Evolutionary conservation across 768 basidiomycete genomes (phyloP).

Genomic region (Pleurotus eryngii): DNA sequence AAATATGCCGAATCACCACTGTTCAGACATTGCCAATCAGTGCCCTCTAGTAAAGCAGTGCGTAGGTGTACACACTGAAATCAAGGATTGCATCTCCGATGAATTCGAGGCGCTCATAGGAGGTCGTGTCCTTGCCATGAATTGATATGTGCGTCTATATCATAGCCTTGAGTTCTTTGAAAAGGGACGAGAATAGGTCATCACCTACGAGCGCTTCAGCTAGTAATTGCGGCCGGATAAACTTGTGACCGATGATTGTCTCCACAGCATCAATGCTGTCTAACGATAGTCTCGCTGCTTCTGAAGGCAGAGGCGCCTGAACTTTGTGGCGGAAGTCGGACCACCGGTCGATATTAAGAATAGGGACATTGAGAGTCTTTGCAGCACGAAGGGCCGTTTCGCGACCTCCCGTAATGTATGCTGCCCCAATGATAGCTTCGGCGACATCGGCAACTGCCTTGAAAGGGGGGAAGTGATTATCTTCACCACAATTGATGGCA

Average conservation of each 20-base stretch:
- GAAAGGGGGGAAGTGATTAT: background rate
- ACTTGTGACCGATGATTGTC: conserved; percentile 57
- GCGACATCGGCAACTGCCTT: conserved; percentile 82
- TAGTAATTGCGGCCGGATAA: conserved; percentile 61
- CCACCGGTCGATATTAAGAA: conserved; percentile 66
- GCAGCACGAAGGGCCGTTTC: conserved; percentile 62
- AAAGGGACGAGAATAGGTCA: background rate
- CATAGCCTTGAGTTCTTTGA: conserved; percentile 16
- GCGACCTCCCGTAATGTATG: conserved; percentile 69
- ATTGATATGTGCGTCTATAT: conserved; percentile 68
- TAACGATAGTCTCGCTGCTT: conserved; percentile 41
- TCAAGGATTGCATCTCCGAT: conserved; percentile 86
- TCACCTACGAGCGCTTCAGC: conserved; percentile 67
- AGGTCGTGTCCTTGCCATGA: conserved; percentile 49
- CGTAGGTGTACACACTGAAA: conserved; percentile 51
- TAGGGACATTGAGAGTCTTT: conserved; percentile 62
- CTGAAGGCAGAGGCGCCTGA: conserved; percentile 38
- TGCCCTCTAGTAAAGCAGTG: conserved; percentile 4
- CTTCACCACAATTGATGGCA: no score
- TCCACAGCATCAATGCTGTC: conserved; percentile 58
- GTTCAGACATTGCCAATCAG: conserved; percentile 7
- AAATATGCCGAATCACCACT: conserved; percentile 79
- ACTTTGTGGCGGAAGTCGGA: conserved; percentile 62
- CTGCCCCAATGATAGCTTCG: conserved; percentile 83
- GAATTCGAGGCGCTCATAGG: conserved; percentile 79